Base-by-base conservation (phyloP, 768 basidiomycete genomes). In the Tephrocybe sp. region DNA sequence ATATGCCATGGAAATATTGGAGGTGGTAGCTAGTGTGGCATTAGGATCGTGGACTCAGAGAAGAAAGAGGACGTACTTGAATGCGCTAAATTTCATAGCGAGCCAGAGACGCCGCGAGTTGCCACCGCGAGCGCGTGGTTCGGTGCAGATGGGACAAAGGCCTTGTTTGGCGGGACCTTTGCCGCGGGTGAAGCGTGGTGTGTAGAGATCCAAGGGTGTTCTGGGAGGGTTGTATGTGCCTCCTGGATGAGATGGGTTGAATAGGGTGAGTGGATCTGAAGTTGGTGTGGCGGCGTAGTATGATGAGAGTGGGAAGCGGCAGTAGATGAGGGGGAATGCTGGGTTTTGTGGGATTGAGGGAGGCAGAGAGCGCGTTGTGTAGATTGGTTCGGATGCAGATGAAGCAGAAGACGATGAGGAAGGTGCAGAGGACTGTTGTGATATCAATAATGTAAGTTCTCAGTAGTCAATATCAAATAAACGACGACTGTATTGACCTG, bases 51-150 rank as follows among this genome's bases (percentile, higher is more conserved):
- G 21, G 18, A 49, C 37, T 24, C 22, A 36, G 43, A 13, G 50
- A 30, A 13, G 21, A 30, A 30, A 11, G 21, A 74, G 77, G 15
- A 51, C 83, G 84, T 72, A 88, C 87, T 90, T 90, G 71, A 83
- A 89, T n/a, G 88, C 88, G 9, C 83, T 86, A 60, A 85, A 83
- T 58, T 90, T 89, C 78, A 82, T 88, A 1, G 81, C 78, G 23
- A 88, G 64, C 88, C 89, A 91, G 16, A 84, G n/a, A 52, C 74
- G 72, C 59, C 78, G 80, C 3, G 77, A 78, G 52, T 76, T 78
- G 0, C 88, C 88, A n/a, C 86, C 86, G 9, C 88, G 76, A 23
- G 66, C 67, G 3, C 58, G 60, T 34, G 70, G 63, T 64, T 89
- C 88, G 31, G 80, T 63, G 57, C 89, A 91, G 39, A 91, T 76